These are phyloP conservation scores for Wallemia hederae DNA, from an alignment of 1,284 basidiomycete species.

Conservation along the genomic window DNA sequence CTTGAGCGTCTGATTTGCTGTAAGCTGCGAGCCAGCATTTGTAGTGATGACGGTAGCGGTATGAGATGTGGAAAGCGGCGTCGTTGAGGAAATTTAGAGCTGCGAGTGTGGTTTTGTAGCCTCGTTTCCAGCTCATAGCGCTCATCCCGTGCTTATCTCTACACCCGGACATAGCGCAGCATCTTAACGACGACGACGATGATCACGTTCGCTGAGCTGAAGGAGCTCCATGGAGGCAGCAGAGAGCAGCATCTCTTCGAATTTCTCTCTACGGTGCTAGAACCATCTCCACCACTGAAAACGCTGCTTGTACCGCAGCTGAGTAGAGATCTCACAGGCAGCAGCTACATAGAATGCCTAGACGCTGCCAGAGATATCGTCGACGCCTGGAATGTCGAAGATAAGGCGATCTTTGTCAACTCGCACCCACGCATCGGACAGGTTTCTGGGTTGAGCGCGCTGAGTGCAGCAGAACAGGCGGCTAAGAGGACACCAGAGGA, in stretches of 20 bases:
- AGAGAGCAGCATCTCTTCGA: constrained; percentile 2
- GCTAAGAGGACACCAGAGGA: not conserved
- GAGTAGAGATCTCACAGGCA: not conserved
- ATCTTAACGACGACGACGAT: not conserved
- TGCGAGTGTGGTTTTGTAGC: too few relatives aligned
- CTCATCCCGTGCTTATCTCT: too few relatives aligned
- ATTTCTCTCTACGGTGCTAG: constrained; percentile 6
- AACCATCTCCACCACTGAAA: constrained; percentile 7
- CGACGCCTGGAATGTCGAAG: constrained; percentile 7
- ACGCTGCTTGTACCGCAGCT: constrained; percentile 7
- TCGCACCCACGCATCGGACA: constrained; percentile 13
- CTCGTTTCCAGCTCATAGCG: too few relatives aligned
- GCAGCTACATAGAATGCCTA: constrained; percentile 8
- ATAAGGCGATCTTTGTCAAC: constrained; percentile 10
- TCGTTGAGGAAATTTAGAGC: too few relatives aligned
- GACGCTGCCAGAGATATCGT: constrained; percentile 7
- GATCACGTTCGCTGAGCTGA: not conserved
- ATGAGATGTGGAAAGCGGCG: not conserved
- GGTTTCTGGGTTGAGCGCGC: constrained; percentile 9
- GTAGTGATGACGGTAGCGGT: not conserved
- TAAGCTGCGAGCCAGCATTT: not conserved
- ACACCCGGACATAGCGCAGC: too few relatives aligned
- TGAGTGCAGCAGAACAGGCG: constrained; percentile 11
- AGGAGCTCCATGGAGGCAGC: not conserved
- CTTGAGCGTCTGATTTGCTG: not conserved